Conservation (phyloP, 805 yeast genomes). For the Debaryomyces maramus region DNA sequence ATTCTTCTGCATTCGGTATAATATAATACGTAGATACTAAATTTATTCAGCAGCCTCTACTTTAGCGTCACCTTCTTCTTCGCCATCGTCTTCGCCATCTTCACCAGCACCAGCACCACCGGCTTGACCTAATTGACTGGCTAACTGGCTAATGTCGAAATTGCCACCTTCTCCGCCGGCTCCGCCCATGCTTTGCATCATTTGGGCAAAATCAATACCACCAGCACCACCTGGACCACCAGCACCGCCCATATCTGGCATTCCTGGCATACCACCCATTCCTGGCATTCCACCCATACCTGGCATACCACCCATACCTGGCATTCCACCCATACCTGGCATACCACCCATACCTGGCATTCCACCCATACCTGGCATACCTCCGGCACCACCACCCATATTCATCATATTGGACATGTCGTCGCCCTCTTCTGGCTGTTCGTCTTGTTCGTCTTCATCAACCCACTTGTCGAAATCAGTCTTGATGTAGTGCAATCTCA, state of each 20-base stretch:
- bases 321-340: conserved; percentile 29
- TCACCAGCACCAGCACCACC: conserved; percentile 25
- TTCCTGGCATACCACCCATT: conserved; percentile 27
- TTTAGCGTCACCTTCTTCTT: conserved; percentile 16
- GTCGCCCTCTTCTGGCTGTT: conserved; percentile 48
- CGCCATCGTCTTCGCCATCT: conserved; percentile 26
- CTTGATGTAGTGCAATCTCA: conserved; percentile 74
- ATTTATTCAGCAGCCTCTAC: conserved; percentile 16
- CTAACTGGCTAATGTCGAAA: conserved; percentile 38
- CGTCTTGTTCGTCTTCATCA: conserved; percentile 97
- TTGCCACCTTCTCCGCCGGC: conserved; percentile 32
- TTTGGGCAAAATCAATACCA: conserved; percentile 23
- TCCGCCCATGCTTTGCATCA: conserved; percentile 40
- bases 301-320: conserved; percentile 25
- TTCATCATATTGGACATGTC: conserved; percentile 35
- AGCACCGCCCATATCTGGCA: conserved; percentile 29
- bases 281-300: conserved; percentile 29
- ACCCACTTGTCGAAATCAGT: conserved; percentile 98
- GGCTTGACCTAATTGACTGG: conserved; percentile 46
- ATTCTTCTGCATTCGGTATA: no score
- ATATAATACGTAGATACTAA: conserved; percentile 1
- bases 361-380: conserved; percentile 17
- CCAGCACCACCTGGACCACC: conserved; percentile 28
- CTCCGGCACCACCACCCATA: conserved; percentile 18
- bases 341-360: conserved; percentile 34